Evolutionary conservation across 805 yeast species (phyloP), one percentile per base, ranked within the genome.

Genomic region (Ogataea parapolymorpha): DNA sequence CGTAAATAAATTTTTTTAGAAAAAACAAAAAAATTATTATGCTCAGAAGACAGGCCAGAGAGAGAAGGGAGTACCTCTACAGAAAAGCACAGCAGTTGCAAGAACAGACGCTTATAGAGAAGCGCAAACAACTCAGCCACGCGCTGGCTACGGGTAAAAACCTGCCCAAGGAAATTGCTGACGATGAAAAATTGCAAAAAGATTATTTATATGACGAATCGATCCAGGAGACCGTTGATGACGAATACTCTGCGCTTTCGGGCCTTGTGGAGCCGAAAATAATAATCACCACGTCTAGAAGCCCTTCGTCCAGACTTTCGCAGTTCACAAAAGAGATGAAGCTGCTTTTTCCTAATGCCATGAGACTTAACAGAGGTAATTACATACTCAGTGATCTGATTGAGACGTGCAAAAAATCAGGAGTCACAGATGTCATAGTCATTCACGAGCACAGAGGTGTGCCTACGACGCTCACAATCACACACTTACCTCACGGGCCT

Each of bases 401-500:
- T 3, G 77, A 81, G 34, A 87, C 95, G 1, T 89, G 97, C 64
- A 77, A 84, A 44, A 53, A 52, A 28, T 80, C 91, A 0, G 85
- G 85, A 13, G 79, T 91, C 8, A 82, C 93, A 2, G 99, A 93
- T 61, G 66, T 93, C 51, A 70, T 93, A 17, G 74, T 93, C 3
- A 66, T 93, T 16, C 98, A 93, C 61, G 99, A 93, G 61, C 99
- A 93, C 65, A 76, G 99, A 66, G 99, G 99, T 77, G 91, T 87
- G 0, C 99, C 99, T 38, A 90, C 96, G 0, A 86, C 96, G 1
- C 57, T 93, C 45, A 91, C 98, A 1, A 68, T 93, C 20, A 82
- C 93, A 25, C 99, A 93, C 70, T 85, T 93, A 62, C 99, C 99
- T 4, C 96, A 93, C 61, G 99, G 99, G 0, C 99, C 99, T 14